These are phyloP conservation scores for Magnusiomyces sp. DNA, from an alignment of 1,139 yeast genomes.

Conservation along the genomic window DNA sequence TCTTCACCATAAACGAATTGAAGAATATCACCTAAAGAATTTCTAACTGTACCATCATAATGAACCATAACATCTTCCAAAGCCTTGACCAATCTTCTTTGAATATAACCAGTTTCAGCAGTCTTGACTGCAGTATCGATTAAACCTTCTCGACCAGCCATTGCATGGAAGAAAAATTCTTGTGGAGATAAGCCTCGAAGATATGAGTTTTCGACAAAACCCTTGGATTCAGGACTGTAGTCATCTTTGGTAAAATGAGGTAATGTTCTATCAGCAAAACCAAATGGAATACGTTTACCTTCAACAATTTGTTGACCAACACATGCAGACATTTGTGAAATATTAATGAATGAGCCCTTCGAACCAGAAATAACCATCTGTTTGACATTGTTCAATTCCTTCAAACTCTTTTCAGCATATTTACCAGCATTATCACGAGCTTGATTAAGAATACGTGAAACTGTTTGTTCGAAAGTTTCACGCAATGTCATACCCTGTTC, in stretches of 20 bases:
- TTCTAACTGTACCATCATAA: slow-evolving; percentile 97
- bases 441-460: slow-evolving; percentile 87
- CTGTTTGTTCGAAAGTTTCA: slow-evolving; percentile 96
- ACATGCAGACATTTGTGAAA: slow-evolving; percentile 99
- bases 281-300: slow-evolving; percentile 98
- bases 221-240: slow-evolving; percentile 95
- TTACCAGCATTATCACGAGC: slow-evolving; percentile 99
- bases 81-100: slow-evolving; percentile 97
- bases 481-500: slow-evolving; percentile 99
- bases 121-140: slow-evolving; percentile 98
- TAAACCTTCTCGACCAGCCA: slow-evolving; percentile 99
- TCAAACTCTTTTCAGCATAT: slow-evolving; percentile 92
- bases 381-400: slow-evolving; percentile 89
- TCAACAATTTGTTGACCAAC: slow-evolving; percentile 99
- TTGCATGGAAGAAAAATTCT: slow-evolving; percentile 98
- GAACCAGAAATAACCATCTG: slow-evolving; percentile 99
- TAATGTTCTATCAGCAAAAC: slow-evolving; percentile 89
- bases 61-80: slow-evolving; percentile 98
- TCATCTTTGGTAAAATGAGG: slow-evolving; percentile 99
- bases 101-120: slow-evolving; percentile 98
- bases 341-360: slow-evolving; percentile 96
- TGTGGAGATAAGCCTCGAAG: slow-evolving; percentile 97
- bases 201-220: slow-evolving; percentile 95
- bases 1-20: slow-evolving; percentile 98
- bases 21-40: slow-evolving; percentile 90